A percentile compares a stretch with the other conserved stretches of the same genome.
phyloP scores from a whole-genome alignment of 202 grass and related monocot genomes.

The Elaeis oleifera region DNA sequence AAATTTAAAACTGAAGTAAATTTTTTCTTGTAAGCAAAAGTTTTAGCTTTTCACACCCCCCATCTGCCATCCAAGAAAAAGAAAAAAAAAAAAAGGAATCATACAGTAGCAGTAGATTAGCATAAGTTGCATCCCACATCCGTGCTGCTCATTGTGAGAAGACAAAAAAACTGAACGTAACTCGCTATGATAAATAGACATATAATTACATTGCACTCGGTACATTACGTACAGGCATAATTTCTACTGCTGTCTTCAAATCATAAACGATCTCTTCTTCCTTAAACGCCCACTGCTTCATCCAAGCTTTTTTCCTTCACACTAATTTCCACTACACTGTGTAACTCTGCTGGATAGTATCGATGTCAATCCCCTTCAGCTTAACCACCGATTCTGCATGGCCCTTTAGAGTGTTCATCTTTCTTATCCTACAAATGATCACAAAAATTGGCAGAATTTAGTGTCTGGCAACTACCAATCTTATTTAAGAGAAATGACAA shows the following conservation, averaged over 20 bases:
- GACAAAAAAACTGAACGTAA: background rate
- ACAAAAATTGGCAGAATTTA: too few relatives aligned
- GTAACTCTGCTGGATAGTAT: conserved; percentile 5
- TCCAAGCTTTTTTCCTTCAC: background rate
- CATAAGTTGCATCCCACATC: background rate
- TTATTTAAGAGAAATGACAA: too few relatives aligned
- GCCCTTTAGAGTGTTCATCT: conserved; percentile 9
- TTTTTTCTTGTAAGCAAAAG: too few relatives aligned
- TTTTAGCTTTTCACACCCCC: too few relatives aligned
- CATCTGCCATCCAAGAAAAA: too few relatives aligned
- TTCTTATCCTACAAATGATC: conserved; percentile 4
- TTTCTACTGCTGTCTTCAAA: background rate
- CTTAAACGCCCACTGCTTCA: background rate
- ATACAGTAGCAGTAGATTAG: background rate
- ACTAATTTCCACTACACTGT: background rate
- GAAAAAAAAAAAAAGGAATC: background rate
- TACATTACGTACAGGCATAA: background rate
- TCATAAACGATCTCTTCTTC: background rate
- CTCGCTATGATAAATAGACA: too few relatives aligned
- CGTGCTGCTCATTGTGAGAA: background rate
- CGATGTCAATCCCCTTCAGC: conserved; percentile 4
- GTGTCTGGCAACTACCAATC: too few relatives aligned
- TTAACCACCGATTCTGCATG: conserved; percentile 5
- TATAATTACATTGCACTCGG: background rate
- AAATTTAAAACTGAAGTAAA: too few relatives aligned